A percentile compares a stretch with the other conserved stretches of the same genome.
These are phyloP conservation scores for Gaultheria prostrata DNA, from an alignment of 148 eudicot genomes.

Conservation along the genomic window DNA sequence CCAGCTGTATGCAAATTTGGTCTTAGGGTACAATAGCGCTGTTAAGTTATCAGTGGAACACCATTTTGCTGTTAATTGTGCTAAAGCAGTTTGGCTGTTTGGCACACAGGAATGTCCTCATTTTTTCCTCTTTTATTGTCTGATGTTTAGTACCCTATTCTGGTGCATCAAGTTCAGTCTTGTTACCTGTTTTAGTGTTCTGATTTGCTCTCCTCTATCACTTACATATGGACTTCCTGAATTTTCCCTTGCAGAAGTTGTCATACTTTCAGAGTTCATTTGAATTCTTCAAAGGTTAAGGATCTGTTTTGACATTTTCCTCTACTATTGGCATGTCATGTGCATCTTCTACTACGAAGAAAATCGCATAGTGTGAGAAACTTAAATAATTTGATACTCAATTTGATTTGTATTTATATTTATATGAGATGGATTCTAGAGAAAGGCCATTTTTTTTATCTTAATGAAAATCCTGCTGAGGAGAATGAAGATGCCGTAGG, in stretches of 20 bases:
- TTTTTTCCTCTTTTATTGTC: not conserved
- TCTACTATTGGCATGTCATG: conserved; percentile 24
- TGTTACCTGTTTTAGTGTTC: not conserved
- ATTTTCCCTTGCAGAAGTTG: conserved; percentile 25
- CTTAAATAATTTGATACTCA: conserved; percentile 20
- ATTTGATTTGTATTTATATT: conserved; percentile 33
- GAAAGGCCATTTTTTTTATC: conserved; percentile 47
- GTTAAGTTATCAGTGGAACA: not conserved
- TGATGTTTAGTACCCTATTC: not conserved
- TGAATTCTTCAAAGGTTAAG: conserved; percentile 13
- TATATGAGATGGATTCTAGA: conserved; percentile 30
- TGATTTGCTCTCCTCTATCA: not conserved
- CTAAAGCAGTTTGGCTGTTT: not conserved
- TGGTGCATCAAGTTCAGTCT: not conserved
- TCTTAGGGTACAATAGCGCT: not conserved
- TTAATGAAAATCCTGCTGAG: conserved; percentile 53
- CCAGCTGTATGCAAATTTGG: not conserved
- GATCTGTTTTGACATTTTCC: conserved; percentile 15
- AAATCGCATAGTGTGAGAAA: conserved; percentile 19
- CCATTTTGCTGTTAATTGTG: too few relatives aligned
- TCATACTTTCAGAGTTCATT: conserved; percentile 15
- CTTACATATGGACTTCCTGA: conserved; percentile 4
- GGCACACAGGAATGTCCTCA: not conserved
- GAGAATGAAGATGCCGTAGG: conserved; percentile 65
- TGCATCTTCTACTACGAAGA: conserved; percentile 20